Conservation (phyloP, 805 yeast species). For the Schizosaccharomyces cryophilus region DNA sequence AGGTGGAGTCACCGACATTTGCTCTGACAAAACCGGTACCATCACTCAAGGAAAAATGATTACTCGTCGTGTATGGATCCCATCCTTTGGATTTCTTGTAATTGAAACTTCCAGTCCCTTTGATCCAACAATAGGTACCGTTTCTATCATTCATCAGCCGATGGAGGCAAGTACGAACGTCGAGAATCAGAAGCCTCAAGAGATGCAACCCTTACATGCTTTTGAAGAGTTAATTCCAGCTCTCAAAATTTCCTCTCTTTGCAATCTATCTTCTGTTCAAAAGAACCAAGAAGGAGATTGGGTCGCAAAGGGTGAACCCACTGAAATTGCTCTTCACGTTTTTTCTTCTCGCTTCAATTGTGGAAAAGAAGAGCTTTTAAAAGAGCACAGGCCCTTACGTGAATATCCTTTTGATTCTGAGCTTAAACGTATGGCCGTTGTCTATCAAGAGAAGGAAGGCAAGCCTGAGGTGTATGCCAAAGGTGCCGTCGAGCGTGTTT, state of each 20-base stretch:
- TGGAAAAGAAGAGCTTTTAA: conserved; percentile 14
- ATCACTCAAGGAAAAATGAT: conserved; percentile 62
- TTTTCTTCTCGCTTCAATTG: conserved; percentile 35
- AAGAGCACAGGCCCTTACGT: conserved; percentile 24
- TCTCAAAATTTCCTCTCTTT: conserved; percentile 45
- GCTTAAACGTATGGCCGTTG: conserved; percentile 45
- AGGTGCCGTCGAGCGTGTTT: conserved; percentile 55
- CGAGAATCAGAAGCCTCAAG: conserved; percentile 4
- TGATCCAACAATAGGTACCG: conserved; percentile 35
- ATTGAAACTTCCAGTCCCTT: conserved; percentile 33
- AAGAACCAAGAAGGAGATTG: conserved; percentile 21
- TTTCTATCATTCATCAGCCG: conserved; percentile 10
- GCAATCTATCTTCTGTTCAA: conserved; percentile 50
- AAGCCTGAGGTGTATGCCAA: conserved; percentile 24
- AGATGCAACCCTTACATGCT: conserved; percentile 3
- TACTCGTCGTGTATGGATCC: conserved; percentile 45
- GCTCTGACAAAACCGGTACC: conserved; percentile 69
- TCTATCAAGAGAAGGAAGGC: conserved; percentile 16
- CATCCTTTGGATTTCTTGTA: conserved; percentile 34
- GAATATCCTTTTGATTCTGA: conserved; percentile 60
- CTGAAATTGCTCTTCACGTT: conserved; percentile 71
- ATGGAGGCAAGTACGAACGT: background rate
- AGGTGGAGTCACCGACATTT: conserved; percentile 56
- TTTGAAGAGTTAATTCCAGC: conserved; percentile 17
- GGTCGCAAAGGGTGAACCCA: conserved; percentile 74